phyloP scores from a whole-genome alignment of 306 rosid species.

The Quercus berberidifolia region DNA sequence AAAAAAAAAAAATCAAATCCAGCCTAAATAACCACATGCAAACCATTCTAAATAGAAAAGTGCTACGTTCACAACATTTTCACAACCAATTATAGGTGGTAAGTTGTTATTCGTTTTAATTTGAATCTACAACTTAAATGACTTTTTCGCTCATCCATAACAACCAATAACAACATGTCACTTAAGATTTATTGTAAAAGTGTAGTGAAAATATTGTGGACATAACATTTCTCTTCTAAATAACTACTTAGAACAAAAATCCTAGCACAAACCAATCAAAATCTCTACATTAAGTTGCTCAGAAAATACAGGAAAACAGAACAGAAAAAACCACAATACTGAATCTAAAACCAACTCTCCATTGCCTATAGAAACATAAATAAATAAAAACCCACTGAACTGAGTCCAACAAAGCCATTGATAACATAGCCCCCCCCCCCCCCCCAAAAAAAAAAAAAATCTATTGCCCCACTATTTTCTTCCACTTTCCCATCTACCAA shows the following conservation, averaged over 20 bases:
- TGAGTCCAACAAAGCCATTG: not conserved
- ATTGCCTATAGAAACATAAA: not conserved
- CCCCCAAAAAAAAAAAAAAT: too few relatives aligned
- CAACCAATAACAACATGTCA: too few relatives aligned
- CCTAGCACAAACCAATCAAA: not conserved
- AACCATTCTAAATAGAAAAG: not conserved
- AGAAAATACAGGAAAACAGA: not conserved
- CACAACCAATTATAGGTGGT: too few relatives aligned
- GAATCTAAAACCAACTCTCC: not conserved
- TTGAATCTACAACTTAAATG: too few relatives aligned
- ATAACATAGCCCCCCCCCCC: not conserved
- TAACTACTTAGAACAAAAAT: not conserved
- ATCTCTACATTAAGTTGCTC: not conserved
- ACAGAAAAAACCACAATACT: not conserved
- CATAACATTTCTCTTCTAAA: not conserved
- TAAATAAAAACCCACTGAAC: not conserved
- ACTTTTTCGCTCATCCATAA: too few relatives aligned
- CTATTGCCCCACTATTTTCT: not conserved
- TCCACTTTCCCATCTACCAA: not conserved
- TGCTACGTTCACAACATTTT: too few relatives aligned
- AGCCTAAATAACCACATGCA: too few relatives aligned
- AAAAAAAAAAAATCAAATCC: too few relatives aligned
- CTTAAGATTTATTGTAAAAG: too few relatives aligned
- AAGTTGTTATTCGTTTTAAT: too few relatives aligned
- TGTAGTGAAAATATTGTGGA: too few relatives aligned